phyloP scores from a whole-genome alignment of 2,329 filamentous ascomycete genomes.

The Hypoxylon sp. region DNA sequence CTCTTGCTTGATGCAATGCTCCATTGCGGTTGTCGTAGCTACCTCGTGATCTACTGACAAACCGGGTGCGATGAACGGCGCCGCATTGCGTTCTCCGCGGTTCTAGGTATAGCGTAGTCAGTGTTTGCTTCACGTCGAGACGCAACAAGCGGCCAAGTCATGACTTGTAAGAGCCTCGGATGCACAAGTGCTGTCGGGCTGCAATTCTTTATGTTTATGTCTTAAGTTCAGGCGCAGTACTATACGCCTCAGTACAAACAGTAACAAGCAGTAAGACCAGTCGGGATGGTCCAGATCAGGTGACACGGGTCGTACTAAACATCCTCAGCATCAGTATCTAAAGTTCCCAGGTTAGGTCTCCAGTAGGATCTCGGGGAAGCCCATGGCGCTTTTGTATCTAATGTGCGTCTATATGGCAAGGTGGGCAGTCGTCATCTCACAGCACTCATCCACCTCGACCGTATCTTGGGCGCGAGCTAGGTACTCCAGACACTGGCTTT shows the following conservation, averaged over 20 bases:
- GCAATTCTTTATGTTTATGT: constrained; percentile 44
- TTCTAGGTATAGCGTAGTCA: constrained; percentile 33
- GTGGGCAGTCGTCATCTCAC: constrained; percentile 45
- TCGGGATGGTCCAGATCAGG: constrained; percentile 38
- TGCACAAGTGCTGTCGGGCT: constrained; percentile 40
- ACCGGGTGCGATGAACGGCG: constrained; percentile 28
- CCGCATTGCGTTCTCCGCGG: constrained; percentile 29
- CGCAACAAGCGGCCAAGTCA: constrained; percentile 39
- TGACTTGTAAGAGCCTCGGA: constrained; percentile 43
- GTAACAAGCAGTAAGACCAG: constrained; percentile 14
- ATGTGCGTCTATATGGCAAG: constrained; percentile 32
- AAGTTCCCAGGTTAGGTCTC: constrained; percentile 35
- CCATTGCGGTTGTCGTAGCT: constrained; percentile 36
- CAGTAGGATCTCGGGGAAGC: constrained; percentile 42
- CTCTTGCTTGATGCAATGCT: constrained; percentile 26
- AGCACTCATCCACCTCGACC: constrained; percentile 44
- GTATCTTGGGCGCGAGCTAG: constrained; percentile 35
- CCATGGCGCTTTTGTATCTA: constrained; percentile 42
- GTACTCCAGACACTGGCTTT: constrained; percentile 42
- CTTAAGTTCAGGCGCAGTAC: constrained; percentile 36
- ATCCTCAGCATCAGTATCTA: constrained; percentile 33
- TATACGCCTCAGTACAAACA: constrained; percentile 42
- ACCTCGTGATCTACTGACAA: constrained; percentile 42
- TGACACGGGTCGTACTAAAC: constrained; percentile 42
- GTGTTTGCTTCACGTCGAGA: constrained; percentile 43